Conservation (phyloP, 108 stramenopile species). For the Discostella pseudostelligera region DNA sequence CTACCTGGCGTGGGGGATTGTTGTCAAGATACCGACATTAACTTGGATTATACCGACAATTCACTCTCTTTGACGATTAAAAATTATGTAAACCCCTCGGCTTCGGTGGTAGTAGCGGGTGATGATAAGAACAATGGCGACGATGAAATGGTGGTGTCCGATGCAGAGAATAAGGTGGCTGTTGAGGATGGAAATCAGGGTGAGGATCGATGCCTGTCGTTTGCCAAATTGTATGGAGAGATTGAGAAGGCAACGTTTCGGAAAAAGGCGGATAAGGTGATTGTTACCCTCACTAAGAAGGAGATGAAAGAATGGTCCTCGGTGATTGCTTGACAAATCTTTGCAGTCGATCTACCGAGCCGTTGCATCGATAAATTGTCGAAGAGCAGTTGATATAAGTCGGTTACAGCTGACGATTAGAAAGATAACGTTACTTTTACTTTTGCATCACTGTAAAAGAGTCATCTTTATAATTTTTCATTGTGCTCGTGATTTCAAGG, state of each 20-base stretch:
- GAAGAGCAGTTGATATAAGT: too few species aligned
- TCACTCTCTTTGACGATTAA: slow-evolving; percentile 62
- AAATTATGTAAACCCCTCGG: slow-evolving; percentile 43
- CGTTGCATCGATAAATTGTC: too few species aligned
- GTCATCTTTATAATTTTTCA: background rate
- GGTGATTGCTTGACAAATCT: slow-evolving; percentile 9
- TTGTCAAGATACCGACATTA: slow-evolving; percentile 46
- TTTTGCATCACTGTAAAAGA: too few species aligned
- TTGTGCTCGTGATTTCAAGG: slow-evolving; percentile 15
- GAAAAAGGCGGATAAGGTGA: slow-evolving; percentile 60
- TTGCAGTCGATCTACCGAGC: too few species aligned
- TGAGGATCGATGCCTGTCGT: slow-evolving; percentile 52
- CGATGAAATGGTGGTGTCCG: background rate
- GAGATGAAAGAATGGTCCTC: slow-evolving; percentile 21
- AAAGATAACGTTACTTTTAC: too few species aligned
- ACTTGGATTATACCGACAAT: slow-evolving; percentile 54
- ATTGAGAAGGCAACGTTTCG: slow-evolving; percentile 62
- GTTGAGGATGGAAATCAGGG: slow-evolving; percentile 26
- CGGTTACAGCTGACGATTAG: too few species aligned
- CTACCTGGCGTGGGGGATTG: slow-evolving; percentile 67
- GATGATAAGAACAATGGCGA: background rate
- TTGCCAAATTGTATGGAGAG: slow-evolving; percentile 62
- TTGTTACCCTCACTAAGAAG: slow-evolving; percentile 69
- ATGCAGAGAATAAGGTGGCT: background rate
- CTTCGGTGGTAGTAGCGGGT: background rate